phyloP scores from a whole-genome alignment of 345 rosid species.

The Brassica napus region DNA sequence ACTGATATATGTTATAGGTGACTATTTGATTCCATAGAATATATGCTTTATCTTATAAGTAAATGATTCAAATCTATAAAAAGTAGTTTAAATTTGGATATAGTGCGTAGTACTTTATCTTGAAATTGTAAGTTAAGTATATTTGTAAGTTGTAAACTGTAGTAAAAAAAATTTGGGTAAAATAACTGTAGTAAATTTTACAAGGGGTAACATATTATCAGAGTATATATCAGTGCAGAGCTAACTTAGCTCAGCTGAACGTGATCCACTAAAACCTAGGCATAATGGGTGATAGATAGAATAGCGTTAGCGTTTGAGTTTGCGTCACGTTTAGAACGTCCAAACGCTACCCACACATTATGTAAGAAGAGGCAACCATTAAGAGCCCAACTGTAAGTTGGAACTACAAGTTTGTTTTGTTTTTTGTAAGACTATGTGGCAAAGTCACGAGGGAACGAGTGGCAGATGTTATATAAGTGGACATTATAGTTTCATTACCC shows the following conservation, averaged over 20 bases:
- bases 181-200: background rate
- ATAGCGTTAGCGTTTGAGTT: constrained; percentile 4
- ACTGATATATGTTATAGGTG: constrained; percentile 1
- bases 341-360: constrained; percentile 2
- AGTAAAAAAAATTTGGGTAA: too few species aligned
- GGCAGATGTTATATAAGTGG: constrained; percentile 37
- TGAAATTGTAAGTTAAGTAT: background rate
- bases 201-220: background rate
- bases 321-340: background rate
- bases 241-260: background rate
- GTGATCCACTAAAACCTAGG: background rate
- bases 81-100: background rate
- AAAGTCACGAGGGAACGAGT: constrained; percentile 38
- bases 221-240: background rate
- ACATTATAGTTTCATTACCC: constrained; percentile 35
- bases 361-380: constrained; percentile 6
- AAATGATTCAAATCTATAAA: background rate
- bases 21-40: background rate
- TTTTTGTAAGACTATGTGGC: constrained; percentile 32
- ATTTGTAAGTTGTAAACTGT: background rate
- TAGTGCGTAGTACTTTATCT: background rate
- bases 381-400: constrained; percentile 29
- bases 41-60: constrained; percentile 1
- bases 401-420: constrained; percentile 37
- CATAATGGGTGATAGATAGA: background rate